These are phyloP conservation scores for Eucalyptus globulus DNA, from an alignment of 345 rosid species.

Conservation along the genomic window DNA sequence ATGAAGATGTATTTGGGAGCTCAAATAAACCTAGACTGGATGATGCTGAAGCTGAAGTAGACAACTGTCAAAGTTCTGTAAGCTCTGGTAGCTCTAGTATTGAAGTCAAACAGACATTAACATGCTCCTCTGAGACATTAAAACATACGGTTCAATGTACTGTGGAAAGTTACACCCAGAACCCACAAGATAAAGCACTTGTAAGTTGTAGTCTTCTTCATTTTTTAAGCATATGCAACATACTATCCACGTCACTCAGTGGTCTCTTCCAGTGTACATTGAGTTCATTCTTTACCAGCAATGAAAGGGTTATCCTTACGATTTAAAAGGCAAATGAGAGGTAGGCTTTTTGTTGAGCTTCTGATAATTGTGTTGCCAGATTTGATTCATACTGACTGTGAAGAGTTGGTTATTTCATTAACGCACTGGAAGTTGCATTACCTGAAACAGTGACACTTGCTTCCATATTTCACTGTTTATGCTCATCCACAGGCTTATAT, in stretches of 20 bases:
- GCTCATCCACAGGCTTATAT: background rate
- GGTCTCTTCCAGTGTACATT: background rate
- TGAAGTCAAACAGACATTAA: slow-evolving; percentile 17
- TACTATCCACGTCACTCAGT: background rate
- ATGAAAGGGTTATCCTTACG: background rate
- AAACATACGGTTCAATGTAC: slow-evolving; percentile 8
- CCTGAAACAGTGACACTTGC: background rate
- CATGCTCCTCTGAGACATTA: slow-evolving; percentile 13
- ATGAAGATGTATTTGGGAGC: slow-evolving; percentile 24
- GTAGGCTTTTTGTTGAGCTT: background rate
- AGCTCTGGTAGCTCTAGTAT: slow-evolving; percentile 17
- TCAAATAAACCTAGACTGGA: slow-evolving; percentile 10
- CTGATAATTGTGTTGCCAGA: background rate
- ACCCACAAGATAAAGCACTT: slow-evolving; percentile 2
- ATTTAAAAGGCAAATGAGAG: background rate
- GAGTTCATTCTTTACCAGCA: background rate
- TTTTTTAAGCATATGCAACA: background rate
- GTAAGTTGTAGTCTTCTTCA: slow-evolving; percentile 12
- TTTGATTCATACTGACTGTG: background rate
- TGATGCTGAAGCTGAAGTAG: slow-evolving; percentile 5
- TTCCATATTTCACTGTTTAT: background rate
- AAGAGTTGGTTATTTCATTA: background rate
- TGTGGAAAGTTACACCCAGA: slow-evolving; percentile 3
- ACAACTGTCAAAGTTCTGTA: background rate
- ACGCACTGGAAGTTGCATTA: background rate